phyloP scores from a whole-genome alignment of 139 green algal genomes.

The Nannochloris sp. region DNA sequence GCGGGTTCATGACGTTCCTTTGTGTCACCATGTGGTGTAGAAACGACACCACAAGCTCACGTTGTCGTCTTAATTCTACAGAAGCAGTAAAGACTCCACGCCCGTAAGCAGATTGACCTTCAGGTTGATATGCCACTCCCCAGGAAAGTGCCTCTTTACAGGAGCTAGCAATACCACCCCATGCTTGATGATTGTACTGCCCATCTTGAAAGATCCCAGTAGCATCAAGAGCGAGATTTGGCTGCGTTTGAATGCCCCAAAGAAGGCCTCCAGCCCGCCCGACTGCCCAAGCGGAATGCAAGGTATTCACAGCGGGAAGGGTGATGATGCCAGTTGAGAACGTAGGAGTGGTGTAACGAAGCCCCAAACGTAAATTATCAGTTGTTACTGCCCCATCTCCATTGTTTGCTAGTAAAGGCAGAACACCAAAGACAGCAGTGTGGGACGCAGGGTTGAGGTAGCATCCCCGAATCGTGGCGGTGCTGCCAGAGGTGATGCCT shows the following conservation, averaged over 20 bases:
- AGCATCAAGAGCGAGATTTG: not conserved
- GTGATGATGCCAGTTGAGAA: conserved; percentile 37
- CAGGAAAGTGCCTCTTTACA: conserved; percentile 14
- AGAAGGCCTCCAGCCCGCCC: not conserved
- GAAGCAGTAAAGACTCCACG: conserved; percentile 41
- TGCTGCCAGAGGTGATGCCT: conserved; percentile 6
- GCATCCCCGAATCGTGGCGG: conserved; percentile 36
- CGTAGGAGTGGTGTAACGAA: conserved; percentile 42
- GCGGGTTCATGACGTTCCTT: conserved; percentile 58
- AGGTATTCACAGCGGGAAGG: not conserved
- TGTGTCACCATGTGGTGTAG: conserved; percentile 58
- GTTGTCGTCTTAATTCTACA: conserved; percentile 42
- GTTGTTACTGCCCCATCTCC: not conserved
- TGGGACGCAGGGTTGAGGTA: conserved; percentile 37
- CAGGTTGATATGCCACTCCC: conserved; percentile 35
- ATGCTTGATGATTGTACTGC: no score
- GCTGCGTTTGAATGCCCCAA: not conserved
- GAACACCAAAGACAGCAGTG: conserved; percentile 35
- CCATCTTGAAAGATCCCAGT: not conserved
- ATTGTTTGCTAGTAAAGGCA: conserved; percentile 33
- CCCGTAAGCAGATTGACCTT: not conserved
- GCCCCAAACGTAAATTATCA: conserved; percentile 27
- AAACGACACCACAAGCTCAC: conserved; percentile 27
- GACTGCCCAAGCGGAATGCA: conserved; percentile 30
- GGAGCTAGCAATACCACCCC: not conserved